phyloP scores from a whole-genome alignment of 345 rosid genomes.

The Triadica sebifera region DNA sequence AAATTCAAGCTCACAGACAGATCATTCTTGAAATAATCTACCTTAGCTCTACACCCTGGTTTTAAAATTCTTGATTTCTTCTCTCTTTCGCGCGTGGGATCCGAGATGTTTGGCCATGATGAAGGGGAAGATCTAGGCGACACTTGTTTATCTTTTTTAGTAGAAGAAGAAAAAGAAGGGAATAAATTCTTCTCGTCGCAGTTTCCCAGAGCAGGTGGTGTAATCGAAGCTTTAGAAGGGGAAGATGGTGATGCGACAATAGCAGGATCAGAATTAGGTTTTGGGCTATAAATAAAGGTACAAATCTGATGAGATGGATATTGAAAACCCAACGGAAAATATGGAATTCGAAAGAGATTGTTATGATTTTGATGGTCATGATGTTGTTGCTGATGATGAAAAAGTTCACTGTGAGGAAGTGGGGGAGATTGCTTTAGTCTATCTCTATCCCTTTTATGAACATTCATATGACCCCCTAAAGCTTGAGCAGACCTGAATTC shows the following conservation, averaged over 20 bases:
- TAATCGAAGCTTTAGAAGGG: conserved; percentile 48
- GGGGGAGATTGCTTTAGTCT: conserved; percentile 46
- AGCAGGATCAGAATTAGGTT: conserved; percentile 48
- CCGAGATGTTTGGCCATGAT: conserved; percentile 31
- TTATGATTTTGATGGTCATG: conserved; percentile 25
- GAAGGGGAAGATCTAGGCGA: conserved; percentile 32
- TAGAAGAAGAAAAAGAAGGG: conserved; percentile 38
- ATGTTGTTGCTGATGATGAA: conserved; percentile 33
- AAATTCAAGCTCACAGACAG: conserved; percentile 64
- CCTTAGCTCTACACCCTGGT: conserved; percentile 32
- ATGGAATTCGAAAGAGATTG: conserved; percentile 25
- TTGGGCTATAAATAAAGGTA: conserved; percentile 54
- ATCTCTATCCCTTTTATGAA: too few relatives aligned
- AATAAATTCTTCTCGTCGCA: conserved; percentile 19
- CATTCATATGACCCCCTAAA: too few relatives aligned
- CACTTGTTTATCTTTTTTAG: conserved; percentile 18
- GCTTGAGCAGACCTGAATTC: too few relatives aligned
- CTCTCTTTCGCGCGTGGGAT: conserved; percentile 34
- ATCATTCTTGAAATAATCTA: conserved; percentile 44
- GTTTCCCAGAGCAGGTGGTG: conserved; percentile 27
- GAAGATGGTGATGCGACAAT: conserved; percentile 37
- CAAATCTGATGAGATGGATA: conserved; percentile 41
- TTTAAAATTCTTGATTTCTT: conserved; percentile 33
- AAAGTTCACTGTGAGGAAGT: conserved; percentile 25
- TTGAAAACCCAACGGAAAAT: conserved; percentile 36